Base-by-base conservation (phyloP, 1,139 yeast species). In the Sugiyamaella neomexicana region DNA sequence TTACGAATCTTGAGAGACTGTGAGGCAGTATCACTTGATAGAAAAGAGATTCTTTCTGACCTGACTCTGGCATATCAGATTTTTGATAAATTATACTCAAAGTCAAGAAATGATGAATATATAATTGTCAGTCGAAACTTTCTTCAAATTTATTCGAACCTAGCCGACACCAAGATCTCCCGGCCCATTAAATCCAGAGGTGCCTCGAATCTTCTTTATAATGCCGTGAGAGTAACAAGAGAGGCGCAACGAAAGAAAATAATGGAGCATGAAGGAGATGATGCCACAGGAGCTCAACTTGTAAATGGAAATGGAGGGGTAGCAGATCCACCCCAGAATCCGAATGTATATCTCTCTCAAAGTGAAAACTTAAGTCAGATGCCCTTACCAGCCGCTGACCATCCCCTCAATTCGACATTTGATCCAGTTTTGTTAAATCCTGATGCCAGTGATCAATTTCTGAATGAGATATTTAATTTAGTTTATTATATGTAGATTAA, bases 111-210 rank as follows among this genome's bases (percentile, higher is more conserved):
- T 32, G 52, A 47, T 20, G 42, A 49, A 15, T 23, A 52, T 42
- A 40, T 47, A n/a, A 12, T 42, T 20, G 29, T 52, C 8, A 42
- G 47, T 7, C 41, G 42, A 42, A 44, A 43, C 37, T 46, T 52
- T 20, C 49, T 52, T 10, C 48, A 47, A 13, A 34, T 45, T 2
- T 52, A 47, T 44, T 39, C 41, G 7, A 29, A 13, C 9, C 20
- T 52, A 8, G 32, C 34, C 6, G 44, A 47, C 16, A 46, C 20
- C 27, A 44, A 42, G 10, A 23, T 40, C 2, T 15, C 49, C 17
- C 46, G 38, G 23, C 55, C 55, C 9, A 40, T 52, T 5, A 48
- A 44, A 13, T 17, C 52, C 5, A 32, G 55, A 12, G 52, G 55
- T 15, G 39, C 52, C 17, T 42, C 55, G 3, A 52, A 52, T 42